Base-by-base conservation (phyloP, 371 early-diverging fungal genomes). In the Apophysomyces trapeziformis region DNA sequence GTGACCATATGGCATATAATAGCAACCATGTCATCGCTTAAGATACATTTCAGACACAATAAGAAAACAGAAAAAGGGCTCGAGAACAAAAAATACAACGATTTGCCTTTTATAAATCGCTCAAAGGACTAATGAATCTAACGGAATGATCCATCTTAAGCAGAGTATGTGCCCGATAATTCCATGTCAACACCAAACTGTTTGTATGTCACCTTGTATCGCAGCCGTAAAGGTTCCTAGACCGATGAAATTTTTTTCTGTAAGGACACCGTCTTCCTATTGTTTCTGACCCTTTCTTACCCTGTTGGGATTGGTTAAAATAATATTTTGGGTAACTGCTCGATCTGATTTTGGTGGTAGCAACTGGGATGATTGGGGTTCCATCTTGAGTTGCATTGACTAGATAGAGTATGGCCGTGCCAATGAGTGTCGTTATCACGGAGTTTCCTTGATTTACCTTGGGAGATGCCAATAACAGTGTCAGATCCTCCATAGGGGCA, bases 151-250 rank as follows among this genome's bases (percentile, higher is more conserved):
- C 32, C 32, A 26, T 2, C 38, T 71, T 65, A 68, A 63, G 64
- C 60, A 63, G 58, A 64, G 44, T 68, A 89, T 57, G 88, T 89
- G 6, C 93, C 92, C 14, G 77, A 65, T 65, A 89, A 88, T 66
- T 90, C 89, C 74, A 92, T 90, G 46, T 82, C 78, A 43, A 89
- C 89, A n/a, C 90, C 92, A 67, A 88, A 88, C 56, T 90, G 78
- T 36, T 80, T 71, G 73, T 91, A 93, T 38, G 84, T 79, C 7
- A 92, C 83, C 67, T 88, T 89, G 68, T 89, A 93, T 68, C 89
- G 77, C 66, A 93, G 66, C 43, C 90, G 85, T 37, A 92, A 64
- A 38, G 88, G 78, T 57, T 90, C 87, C 83, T 58, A 36, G 37
- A 44, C 57, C 8, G 32, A 26, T 26, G 32, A 36, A n/a, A 13